Evolutionary conservation across 768 basidiomycete genomes (phyloP).

Genomic region (Tubosaeta sp.): DNA sequence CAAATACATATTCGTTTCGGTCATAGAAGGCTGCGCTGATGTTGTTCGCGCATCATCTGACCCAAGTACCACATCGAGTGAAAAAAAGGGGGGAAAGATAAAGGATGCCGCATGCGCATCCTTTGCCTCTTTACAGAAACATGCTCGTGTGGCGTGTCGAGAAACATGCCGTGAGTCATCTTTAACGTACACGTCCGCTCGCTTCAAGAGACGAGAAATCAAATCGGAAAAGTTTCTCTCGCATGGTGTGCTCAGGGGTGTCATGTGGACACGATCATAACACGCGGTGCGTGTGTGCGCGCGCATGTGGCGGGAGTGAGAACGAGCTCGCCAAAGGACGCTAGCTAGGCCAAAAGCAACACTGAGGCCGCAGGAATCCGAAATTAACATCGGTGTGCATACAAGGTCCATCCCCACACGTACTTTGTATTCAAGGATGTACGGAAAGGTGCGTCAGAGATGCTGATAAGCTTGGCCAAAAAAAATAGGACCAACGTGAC

Average conservation of each 20-base stretch:
- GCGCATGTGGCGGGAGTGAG: neutral
- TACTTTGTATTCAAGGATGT: neutral
- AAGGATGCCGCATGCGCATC: neutral
- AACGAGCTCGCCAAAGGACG: neutral
- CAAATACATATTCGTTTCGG: neutral
- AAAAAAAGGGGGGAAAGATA: neutral
- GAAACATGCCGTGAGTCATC: neutral
- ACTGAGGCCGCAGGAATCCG: neutral
- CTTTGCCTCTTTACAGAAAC: neutral
- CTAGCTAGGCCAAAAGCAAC: neutral
- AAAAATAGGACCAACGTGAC: neutral
- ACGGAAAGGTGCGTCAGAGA: neutral
- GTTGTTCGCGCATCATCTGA: neutral
- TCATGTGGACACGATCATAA: neutral
- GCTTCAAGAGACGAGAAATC: neutral
- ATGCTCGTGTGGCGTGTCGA: neutral
- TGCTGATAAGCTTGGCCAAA: neutral
- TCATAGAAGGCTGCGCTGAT: neutral
- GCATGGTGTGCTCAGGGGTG: neutral
- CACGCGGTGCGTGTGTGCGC: neutral
- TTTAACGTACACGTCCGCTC: neutral
- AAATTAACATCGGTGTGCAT: neutral
- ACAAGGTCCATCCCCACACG: neutral
- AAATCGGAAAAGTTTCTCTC: neutral
- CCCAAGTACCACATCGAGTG: neutral